A percentile compares a stretch with the other conserved stretches of the same genome.
Conservation (phyloP, 148 eudicot genomes). For the Heliamphora exappendiculata region DNA sequence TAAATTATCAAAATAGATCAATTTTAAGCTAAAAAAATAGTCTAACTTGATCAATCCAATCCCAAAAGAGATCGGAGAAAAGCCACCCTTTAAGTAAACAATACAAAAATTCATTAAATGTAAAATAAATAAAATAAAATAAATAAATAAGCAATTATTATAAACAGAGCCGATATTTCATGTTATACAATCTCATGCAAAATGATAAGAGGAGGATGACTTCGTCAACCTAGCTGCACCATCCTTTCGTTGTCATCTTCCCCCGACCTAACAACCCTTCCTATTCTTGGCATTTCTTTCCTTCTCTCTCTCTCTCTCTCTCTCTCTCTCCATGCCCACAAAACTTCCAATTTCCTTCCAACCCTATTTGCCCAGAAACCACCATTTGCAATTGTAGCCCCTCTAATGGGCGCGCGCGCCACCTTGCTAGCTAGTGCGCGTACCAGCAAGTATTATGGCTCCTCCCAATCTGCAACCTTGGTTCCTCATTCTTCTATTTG, state of each 20-base stretch:
- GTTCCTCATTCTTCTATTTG: background rate
- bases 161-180: too few species aligned
- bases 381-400: background rate
- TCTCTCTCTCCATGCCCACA: conserved; percentile 12
- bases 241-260: conserved; percentile 1
- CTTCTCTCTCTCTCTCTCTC: background rate
- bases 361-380: background rate
- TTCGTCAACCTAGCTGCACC: background rate
- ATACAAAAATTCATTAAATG: too few species aligned
- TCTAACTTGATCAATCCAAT: too few species aligned
- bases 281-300: conserved; percentile 3
- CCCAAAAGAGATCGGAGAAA: too few species aligned
- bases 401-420: conserved; percentile 12
- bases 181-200: background rate
- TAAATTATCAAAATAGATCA: too few species aligned
- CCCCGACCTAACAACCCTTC: too few species aligned
- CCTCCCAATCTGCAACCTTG: background rate
- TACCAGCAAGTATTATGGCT: background rate
- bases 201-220: background rate
- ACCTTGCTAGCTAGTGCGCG: conserved; percentile 9
- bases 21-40: too few species aligned
- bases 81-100: too few species aligned
- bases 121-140: too few species aligned
- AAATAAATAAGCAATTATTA: too few species aligned
- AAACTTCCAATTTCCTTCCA: background rate